These are phyloP conservation scores for Pharus latifolius DNA, from an alignment of 176 grass and related monocot species.

Conservation along the genomic window DNA sequence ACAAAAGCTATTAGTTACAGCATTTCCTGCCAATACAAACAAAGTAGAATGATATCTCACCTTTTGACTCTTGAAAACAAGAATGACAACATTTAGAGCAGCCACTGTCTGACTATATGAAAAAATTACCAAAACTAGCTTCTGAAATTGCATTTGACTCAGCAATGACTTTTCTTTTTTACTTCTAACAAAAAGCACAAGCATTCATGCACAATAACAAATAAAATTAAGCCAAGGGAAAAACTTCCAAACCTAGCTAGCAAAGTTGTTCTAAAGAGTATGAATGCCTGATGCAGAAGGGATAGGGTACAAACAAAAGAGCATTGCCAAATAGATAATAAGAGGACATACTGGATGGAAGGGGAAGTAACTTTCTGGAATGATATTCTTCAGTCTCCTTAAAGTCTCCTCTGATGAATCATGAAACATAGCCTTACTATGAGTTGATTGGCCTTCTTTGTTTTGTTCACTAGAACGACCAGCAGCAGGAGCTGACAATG, in stretches of 20 bases:
- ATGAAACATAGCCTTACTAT: constrained; percentile 22
- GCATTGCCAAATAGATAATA: not conserved
- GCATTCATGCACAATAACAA: no score
- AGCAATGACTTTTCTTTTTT: no score
- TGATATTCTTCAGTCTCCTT: constrained; percentile 51
- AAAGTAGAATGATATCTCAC: constrained; percentile 4
- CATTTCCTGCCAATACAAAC: not conserved
- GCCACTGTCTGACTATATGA: not conserved
- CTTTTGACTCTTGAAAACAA: not conserved
- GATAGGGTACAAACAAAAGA: not conserved
- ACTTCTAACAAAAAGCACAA: no score
- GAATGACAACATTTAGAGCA: not conserved
- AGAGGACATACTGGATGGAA: constrained; percentile 62
- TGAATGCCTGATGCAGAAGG: not conserved
- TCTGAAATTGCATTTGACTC: no score
- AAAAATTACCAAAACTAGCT: not conserved
- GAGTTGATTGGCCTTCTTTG: constrained; percentile 25
- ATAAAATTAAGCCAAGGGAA: no score
- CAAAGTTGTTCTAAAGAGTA: no score
- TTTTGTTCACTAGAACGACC: constrained; percentile 26
- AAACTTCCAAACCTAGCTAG: no score
- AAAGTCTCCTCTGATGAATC: constrained; percentile 43
- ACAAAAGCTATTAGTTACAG: not conserved
- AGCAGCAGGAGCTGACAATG: constrained; percentile 5
- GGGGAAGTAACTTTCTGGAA: constrained; percentile 80